Percentiles rank a stretch among this genome's conserved stretches.
Conservation (phyloP, 495 filamentous ascomycete species). For the Lepidopterella palustris region DNA sequence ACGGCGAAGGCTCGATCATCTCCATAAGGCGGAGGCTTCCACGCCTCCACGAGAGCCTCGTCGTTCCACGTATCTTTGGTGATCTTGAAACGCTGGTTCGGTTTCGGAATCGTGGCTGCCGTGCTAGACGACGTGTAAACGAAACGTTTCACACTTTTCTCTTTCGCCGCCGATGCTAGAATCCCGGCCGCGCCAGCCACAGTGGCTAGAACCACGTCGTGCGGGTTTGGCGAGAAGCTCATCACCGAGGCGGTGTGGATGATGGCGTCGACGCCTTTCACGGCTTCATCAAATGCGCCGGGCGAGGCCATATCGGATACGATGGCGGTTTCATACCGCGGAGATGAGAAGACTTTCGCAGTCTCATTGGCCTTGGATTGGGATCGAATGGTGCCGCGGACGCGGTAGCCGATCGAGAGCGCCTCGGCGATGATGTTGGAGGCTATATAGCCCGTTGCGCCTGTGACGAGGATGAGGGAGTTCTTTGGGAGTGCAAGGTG, state of each 20-base stretch:
- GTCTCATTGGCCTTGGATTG: slow-evolving; percentile 10
- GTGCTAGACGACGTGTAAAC: not conserved
- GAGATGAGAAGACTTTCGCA: no score
- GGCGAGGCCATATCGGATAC: not conserved
- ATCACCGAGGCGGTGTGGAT: not conserved
- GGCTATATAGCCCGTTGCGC: not conserved
- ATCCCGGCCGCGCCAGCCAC: not conserved
- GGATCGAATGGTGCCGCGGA: slow-evolving; percentile 23
- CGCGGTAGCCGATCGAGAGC: slow-evolving; percentile 21
- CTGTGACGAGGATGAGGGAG: slow-evolving; percentile 22
- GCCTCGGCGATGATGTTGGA: not conserved
- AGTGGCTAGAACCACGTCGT: not conserved
- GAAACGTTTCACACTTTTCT: not conserved
- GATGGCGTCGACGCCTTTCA: not conserved
- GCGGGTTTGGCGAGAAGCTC: not conserved
- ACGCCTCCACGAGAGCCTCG: not conserved
- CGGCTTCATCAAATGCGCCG: not conserved
- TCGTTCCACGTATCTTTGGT: not conserved
- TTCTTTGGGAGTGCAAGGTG: no score
- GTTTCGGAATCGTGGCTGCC: not conserved
- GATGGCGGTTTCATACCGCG: not conserved
- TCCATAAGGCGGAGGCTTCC: not conserved
- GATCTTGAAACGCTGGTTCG: not conserved
- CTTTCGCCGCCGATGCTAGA: not conserved
- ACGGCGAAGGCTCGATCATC: slow-evolving; percentile 23